Evolutionary conservation across 2,329 filamentous ascomycete genomes (phyloP).

Genomic region (Pseudogymnoascus verrucosus): DNA sequence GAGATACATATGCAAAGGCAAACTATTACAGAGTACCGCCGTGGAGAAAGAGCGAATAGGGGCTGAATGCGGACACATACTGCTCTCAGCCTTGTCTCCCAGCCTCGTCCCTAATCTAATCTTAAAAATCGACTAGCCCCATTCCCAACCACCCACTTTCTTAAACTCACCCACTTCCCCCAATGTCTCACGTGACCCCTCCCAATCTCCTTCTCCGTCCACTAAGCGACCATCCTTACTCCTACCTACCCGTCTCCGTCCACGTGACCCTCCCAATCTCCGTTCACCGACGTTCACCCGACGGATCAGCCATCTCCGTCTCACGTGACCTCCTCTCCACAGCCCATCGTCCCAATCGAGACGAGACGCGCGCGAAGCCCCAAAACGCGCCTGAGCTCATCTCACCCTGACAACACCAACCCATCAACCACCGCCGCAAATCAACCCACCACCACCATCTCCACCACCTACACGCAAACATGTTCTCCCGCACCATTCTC

Average conservation of each 20-base stretch:
- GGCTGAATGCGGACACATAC: neutral
- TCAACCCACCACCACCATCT: conserved; percentile 1
- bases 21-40: too few species aligned
- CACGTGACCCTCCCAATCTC: neutral
- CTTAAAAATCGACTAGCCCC: neutral
- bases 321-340: neutral
- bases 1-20: neutral
- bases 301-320: neutral
- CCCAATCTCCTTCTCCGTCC: neutral
- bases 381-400: conserved; percentile 4
- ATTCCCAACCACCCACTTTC: neutral
- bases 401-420: neutral
- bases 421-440: neutral
- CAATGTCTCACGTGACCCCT: neutral
- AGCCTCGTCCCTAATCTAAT: neutral
- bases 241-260: neutral
- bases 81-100: neutral
- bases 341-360: neutral
- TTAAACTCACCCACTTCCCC: neutral
- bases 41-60: neutral
- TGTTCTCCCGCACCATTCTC: conserved; percentile 16
- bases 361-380: neutral
- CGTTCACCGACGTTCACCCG: neutral
- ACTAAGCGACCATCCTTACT: neutral
- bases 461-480: neutral